phyloP scores from a whole-genome alignment of 176 grass and related monocot species.

The Hyparrhenia diplandra region DNA sequence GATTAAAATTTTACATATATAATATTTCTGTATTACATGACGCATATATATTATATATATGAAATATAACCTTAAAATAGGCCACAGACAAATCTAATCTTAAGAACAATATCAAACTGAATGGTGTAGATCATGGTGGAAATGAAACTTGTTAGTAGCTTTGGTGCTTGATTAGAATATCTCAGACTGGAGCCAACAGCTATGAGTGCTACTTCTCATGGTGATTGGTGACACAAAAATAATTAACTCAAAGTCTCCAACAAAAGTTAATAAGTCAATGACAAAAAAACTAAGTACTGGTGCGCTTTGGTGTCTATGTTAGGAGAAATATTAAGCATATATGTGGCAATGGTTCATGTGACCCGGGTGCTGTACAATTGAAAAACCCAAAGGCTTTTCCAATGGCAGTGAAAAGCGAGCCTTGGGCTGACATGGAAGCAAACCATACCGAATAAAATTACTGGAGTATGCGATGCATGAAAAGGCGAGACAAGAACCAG shows the following conservation, averaged over 20 bases:
- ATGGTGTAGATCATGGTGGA: neutral
- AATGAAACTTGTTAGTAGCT: neutral
- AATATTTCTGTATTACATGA: neutral
- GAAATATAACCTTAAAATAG: neutral
- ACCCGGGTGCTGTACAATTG: neutral
- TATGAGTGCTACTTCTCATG: neutral
- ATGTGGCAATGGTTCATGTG: neutral
- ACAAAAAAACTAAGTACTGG: neutral
- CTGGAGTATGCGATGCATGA: neutral
- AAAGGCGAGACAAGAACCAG: neutral
- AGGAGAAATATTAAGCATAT: neutral
- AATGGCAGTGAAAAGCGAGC: neutral
- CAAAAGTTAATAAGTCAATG: neutral
- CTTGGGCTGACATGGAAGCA: neutral
- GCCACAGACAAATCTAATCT: neutral
- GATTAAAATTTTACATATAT: slow-evolving; percentile 3
- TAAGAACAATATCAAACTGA: neutral
- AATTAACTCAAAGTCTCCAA: slow-evolving; percentile 1
- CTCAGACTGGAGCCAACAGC: neutral
- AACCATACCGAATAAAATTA: neutral
- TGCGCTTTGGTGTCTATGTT: neutral
- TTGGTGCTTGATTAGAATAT: neutral
- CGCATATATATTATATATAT: neutral
- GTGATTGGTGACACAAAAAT: neutral
- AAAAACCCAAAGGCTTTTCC: neutral